Evolutionary conservation across 108 stramenopile species (phyloP), one percentile per base, ranked within the genome.

Genomic region (Skeletonema grethae): DNA sequence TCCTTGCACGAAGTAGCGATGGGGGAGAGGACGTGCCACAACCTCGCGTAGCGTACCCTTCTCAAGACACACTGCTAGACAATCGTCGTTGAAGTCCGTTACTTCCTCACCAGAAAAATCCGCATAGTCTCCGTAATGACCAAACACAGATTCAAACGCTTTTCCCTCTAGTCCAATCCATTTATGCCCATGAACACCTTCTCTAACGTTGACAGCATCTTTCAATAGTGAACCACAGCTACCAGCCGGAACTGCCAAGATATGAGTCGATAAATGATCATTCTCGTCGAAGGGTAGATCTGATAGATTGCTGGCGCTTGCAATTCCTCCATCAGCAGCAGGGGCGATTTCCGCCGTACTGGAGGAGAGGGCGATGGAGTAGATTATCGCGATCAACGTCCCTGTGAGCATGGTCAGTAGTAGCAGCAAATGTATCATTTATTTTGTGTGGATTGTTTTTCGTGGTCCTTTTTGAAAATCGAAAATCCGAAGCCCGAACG

Each of bases 281-380:
- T 81, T 83, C 20, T 83, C 79, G 57, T 86, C 85, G 48, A 73
- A 82, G 28, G 76, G 63, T 22, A 84, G 71, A 43, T 77, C 61
- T 56, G 67, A 25, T 13, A 80, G 67, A 55, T 20, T 43, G 0
- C 36, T 11, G 36, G 36, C 36, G 9, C 36, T 11, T 8, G 36
- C 2, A 38, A 11, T 10, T 11, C 2, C 10, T 38, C 9, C 36
- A 11, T 10, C 36, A 38, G 10, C 10, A 1, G 9, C 36, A 11
- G 0, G 25, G 25, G 25, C 10, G 2, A 5, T 34, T 34, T 5
- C 32, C 32, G 7, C 32, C 32, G 32, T 34, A 34, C 32, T 34
- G 32, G 36, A 11, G 32, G 36, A 11, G 36, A 38, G 36, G 9
- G 36, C 36, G 36, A 38, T 38, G 36, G 36, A 38, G 10, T 38